phyloP scores from a whole-genome alignment of 805 yeast genomes.

The Phaffomyces antillensis region DNA sequence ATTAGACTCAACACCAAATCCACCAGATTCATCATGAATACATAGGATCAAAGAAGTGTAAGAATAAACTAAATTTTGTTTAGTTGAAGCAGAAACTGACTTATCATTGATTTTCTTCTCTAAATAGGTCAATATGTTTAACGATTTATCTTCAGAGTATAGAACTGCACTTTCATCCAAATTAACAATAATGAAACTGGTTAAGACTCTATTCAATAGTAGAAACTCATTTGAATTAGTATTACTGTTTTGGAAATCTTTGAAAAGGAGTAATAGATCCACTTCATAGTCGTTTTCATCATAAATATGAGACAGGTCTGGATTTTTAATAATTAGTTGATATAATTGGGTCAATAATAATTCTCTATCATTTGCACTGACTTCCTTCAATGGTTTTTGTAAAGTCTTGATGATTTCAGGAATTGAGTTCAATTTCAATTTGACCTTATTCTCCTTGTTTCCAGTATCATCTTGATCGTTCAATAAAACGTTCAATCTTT shows the following conservation, averaged over 20 bases:
- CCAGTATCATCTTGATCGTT: conserved; percentile 8
- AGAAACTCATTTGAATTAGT: conserved; percentile 11
- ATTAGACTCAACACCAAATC: conserved; percentile 20
- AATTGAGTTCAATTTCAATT: conserved; percentile 17
- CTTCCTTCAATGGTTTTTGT: conserved; percentile 15
- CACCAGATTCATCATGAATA: conserved; percentile 21
- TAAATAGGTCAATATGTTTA: conserved; percentile 12
- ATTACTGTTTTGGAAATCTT: conserved; percentile 14
- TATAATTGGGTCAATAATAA: conserved; percentile 21
- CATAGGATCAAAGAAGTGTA: conserved; percentile 17
- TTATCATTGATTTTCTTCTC: conserved; percentile 16
- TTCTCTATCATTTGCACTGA: conserved; percentile 20
- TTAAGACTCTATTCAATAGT: conserved; percentile 12
- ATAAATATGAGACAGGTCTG: conserved; percentile 11
- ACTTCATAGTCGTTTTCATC: conserved; percentile 11
- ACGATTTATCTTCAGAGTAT: conserved; percentile 11
- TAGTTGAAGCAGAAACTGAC: conserved; percentile 9
- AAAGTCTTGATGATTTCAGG: conserved; percentile 16
- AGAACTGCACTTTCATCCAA: conserved; percentile 18
- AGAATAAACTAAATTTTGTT: conserved; percentile 18
- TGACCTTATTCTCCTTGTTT: conserved; percentile 4
- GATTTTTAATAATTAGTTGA: conserved; percentile 15
- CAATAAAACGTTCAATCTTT: conserved; percentile 15
- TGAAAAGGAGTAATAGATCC: conserved; percentile 14
- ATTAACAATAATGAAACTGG: conserved; percentile 19